Percentiles rank a stretch among this genome's conserved stretches.
phyloP scores from a whole-genome alignment of 371 early-diverging fungal species.

The Mucor ambiguus region DNA sequence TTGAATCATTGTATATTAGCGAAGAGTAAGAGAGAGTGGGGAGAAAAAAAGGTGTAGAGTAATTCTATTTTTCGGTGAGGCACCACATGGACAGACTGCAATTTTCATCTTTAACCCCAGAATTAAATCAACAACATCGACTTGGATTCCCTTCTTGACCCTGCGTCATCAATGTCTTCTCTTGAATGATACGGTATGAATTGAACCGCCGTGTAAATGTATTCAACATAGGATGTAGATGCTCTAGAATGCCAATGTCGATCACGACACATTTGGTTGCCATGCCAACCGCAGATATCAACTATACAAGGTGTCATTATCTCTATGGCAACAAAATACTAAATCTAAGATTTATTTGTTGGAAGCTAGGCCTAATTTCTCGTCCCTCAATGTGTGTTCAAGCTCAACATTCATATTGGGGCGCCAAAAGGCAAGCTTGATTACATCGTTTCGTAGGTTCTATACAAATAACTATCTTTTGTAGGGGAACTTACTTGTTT shows the following conservation, averaged over 20 bases:
- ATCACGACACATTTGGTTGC: background rate
- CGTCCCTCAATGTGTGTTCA: background rate
- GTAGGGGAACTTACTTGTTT: too few species aligned
- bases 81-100: background rate
- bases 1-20: conserved; percentile 22
- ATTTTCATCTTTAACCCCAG: conserved; percentile 18
- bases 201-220: conserved; percentile 6
- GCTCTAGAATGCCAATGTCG: background rate
- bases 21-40: conserved; percentile 16
- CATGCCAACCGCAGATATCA: background rate
- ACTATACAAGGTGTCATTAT: background rate
- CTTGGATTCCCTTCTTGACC: background rate
- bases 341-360: background rate
- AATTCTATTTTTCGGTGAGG: background rate
- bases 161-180: conserved; percentile 14
- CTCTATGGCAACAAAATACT: background rate
- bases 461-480: background rate
- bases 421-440: background rate
- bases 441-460: background rate
- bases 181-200: background rate
- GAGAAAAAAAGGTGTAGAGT: background rate
- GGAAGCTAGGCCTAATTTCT: background rate
- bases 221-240: background rate
- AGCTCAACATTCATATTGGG: too few species aligned
- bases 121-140: conserved; percentile 8